phyloP scores from a whole-genome alignment of 306 rosid species.

The Inga oerstediana region DNA sequence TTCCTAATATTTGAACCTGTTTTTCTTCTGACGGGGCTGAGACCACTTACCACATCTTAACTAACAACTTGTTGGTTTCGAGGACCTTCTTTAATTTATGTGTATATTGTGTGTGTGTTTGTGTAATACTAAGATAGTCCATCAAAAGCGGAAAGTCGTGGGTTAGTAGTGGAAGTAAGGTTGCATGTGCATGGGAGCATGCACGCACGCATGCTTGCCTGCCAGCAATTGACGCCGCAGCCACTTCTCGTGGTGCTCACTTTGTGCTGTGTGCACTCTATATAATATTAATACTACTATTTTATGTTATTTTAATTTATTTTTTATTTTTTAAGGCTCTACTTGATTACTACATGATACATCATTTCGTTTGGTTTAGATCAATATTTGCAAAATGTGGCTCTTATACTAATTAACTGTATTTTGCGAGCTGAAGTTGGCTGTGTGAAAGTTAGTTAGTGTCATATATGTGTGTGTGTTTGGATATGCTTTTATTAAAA shows the following conservation, averaged over 20 bases:
- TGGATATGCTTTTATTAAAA: too few species aligned
- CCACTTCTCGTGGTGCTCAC: not conserved
- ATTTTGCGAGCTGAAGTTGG: too few species aligned
- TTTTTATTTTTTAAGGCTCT: too few species aligned
- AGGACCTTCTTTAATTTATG: too few species aligned
- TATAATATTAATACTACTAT: not conserved
- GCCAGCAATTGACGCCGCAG: not conserved
- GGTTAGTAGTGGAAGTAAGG: not conserved
- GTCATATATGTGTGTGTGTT: too few species aligned
- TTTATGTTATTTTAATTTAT: not conserved
- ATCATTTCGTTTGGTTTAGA: not conserved
- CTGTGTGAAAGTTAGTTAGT: too few species aligned
- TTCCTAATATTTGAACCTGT: rapidly evolving
- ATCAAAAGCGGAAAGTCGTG: not conserved
- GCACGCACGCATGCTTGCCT: not conserved
- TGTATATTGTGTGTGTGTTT: too few species aligned
- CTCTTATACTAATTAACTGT: too few species aligned
- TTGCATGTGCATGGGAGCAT: not conserved
- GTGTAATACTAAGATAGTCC: not conserved
- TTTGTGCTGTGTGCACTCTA: not conserved
- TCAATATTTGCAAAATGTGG: too few species aligned
- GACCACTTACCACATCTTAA: too few species aligned
- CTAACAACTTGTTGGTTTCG: too few species aligned
- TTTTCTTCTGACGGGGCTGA: rapidly evolving
- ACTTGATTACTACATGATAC: not conserved